A percentile compares a stretch with the other conserved stretches of the same genome.
Conservation (phyloP, 345 rosid genomes). For the Eucalyptus albens region DNA sequence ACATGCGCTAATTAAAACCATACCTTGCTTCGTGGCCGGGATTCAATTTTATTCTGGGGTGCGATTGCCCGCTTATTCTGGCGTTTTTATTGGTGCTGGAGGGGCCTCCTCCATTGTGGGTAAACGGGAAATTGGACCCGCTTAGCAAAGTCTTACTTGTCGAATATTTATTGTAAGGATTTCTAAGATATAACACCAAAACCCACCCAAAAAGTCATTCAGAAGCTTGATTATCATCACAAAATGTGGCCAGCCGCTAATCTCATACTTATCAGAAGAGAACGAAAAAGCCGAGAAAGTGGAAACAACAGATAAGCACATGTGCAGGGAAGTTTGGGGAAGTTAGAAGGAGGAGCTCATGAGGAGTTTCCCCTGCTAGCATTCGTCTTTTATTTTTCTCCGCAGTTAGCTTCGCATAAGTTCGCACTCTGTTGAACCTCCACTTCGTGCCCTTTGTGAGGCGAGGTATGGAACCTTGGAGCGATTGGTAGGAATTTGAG, state of each 20-base stretch:
- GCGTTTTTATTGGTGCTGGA: no score
- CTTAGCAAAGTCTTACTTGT: no score
- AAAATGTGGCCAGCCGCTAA: background rate
- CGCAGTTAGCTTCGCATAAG: background rate
- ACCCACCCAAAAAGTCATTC: fast-evolving
- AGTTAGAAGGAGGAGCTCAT: background rate
- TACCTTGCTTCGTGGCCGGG: no score
- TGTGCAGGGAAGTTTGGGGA: background rate
- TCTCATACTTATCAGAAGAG: background rate
- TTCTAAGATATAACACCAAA: no score
- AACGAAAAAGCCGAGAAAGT: background rate
- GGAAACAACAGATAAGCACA: background rate
- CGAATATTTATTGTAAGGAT: background rate
- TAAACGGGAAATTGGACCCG: no score
- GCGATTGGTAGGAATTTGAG: background rate
- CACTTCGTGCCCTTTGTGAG: background rate
- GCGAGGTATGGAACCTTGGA: background rate
- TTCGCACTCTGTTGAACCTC: background rate
- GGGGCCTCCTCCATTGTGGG: no score
- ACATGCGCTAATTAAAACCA: background rate
- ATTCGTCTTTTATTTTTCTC: background rate
- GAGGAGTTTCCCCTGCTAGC: background rate
- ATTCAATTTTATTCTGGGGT: no score
- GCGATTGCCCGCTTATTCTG: no score
- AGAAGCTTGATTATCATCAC: background rate